A percentile compares a stretch with the other conserved stretches of the same genome.
Evolutionary conservation across 495 filamentous ascomycete genomes (phyloP).

Genomic region (Podospora fimiseda): DNA sequence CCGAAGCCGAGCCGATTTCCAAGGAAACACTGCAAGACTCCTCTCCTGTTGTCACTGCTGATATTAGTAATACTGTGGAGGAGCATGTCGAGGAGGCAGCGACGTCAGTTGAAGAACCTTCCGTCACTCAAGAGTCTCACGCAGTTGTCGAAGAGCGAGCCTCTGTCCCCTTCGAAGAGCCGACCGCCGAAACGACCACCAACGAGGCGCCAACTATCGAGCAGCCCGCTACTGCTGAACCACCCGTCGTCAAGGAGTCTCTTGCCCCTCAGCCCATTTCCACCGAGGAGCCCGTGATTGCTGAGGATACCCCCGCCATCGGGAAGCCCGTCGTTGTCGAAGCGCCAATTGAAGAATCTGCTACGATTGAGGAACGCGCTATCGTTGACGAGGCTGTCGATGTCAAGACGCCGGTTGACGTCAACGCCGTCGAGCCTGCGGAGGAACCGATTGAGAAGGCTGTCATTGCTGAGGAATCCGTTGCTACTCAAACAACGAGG

Average conservation of each 20-base stretch:
- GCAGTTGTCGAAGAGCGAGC: neutral
- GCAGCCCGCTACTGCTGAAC: neutral
- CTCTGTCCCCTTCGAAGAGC: neutral
- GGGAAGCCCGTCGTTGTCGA: constrained; percentile 4
- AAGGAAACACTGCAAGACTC: constrained; percentile 3
- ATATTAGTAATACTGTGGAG: constrained; percentile 4
- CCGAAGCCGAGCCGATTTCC: neutral
- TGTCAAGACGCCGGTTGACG: constrained; percentile 4
- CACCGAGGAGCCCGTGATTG: constrained; percentile 7
- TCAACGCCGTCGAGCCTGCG: neutral
- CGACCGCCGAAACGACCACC: constrained; percentile 1
- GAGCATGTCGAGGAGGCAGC: constrained; percentile 1
- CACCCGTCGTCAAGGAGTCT: neutral
- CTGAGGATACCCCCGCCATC: neutral
- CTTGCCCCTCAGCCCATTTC: constrained; percentile 3
- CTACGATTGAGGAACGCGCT: constrained; percentile 6
- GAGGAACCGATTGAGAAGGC: neutral
- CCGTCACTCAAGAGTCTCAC: neutral
- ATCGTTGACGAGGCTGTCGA: constrained; percentile 8
- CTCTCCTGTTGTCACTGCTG: constrained; percentile 1
- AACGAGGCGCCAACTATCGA: neutral
- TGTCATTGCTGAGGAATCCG: constrained; percentile 10
- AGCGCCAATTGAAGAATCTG: constrained; percentile 7
- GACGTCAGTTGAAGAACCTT: neutral
- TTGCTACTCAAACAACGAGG: no score